Evolutionary conservation across 768 basidiomycete genomes (phyloP), one percentile per base, ranked within the genome.

Genomic region (Mycena alexandri): DNA sequence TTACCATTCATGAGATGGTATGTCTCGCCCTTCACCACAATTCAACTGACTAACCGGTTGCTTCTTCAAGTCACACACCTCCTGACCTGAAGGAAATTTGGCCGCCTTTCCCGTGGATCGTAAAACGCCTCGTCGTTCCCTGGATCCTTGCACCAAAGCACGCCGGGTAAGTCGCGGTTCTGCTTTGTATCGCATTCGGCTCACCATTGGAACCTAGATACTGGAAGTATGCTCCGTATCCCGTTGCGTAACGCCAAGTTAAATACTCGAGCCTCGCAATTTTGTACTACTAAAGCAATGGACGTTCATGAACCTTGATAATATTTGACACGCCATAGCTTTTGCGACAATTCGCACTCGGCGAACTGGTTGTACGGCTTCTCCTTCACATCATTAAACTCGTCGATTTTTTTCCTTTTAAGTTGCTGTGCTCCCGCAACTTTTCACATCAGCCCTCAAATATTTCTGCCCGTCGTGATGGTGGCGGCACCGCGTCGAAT

Each of bases 1-100:
- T 64, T 82, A 5, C 81, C 81, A 2, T 83, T 72, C 71, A 79
- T 81, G 79, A 70, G 74, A 48, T 78, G 80, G 81, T 80, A 9
- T 6, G 76, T 67, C 17, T 34, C 33, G 1, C 55, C 5, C 36
- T 29, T 14, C 14, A 41, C 22, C 34, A 16, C n/a, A 55, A 29
- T 36, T 21, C n/a, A 22, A 13, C 42, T 34, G 7, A n/a, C 21
- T n/a, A 21, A 21, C 52, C n/a, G 17, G 29, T 29, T 29, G 29
- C 29, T 29, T n/a, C n/a, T n/a, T 2, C 51, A 44, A 83, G 81
- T 59, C 82, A 84, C 67, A 82, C 78, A 11, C 75, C 80, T n/a
- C 74, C 79, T 4, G 78, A 79, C 29, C 75, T 74, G 66, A 81
- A 81, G 63, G 75, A 72, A 17, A 55, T 71, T 17, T 84, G 78